Evolutionary conservation across 768 basidiomycete species (phyloP).

Genomic region (Cystobasidium ongulense): DNA sequence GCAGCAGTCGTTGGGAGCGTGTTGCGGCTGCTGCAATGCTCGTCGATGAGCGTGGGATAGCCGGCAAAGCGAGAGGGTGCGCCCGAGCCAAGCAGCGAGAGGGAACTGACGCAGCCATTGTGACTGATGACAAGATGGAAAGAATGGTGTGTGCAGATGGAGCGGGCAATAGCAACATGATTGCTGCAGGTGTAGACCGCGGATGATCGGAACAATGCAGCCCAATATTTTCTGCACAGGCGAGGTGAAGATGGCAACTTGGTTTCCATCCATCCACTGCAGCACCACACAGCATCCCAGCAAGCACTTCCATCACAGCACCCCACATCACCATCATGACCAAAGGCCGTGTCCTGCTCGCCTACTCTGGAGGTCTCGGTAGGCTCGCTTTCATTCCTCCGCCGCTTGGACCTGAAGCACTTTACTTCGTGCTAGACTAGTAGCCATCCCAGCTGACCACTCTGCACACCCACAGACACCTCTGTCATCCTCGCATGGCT

Average conservation of each 20-base stretch:
- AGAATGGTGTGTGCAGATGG: too few relatives aligned
- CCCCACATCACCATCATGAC: conserved; percentile 24
- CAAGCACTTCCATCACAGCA: too few relatives aligned
- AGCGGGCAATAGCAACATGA: too few relatives aligned
- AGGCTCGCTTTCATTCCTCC: conserved; percentile 41
- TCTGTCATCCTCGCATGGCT: conserved; percentile 99
- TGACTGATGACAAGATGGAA: neutral
- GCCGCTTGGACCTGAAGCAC: neutral
- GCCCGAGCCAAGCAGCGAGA: neutral
- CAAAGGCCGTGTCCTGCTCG: conserved; percentile 61
- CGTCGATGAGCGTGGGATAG: too few relatives aligned
- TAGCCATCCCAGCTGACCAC: too few relatives aligned
- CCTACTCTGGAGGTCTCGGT: conserved; percentile 98
- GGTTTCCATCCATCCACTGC: neutral
- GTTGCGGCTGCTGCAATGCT: neutral
- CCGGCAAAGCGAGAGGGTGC: too few relatives aligned
- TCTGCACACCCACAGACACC: conserved; percentile 61
- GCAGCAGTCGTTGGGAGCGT: neutral
- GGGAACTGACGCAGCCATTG: neutral
- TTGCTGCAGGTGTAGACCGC: too few relatives aligned
- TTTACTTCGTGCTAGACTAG: too few relatives aligned
- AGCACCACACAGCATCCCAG: neutral
- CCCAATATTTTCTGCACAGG: neutral
- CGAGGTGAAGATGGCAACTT: neutral
- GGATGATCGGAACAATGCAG: too few relatives aligned